These are phyloP conservation scores for Pachyrhizus erosus DNA, from an alignment of 306 rosid species.

Conservation along the genomic window DNA sequence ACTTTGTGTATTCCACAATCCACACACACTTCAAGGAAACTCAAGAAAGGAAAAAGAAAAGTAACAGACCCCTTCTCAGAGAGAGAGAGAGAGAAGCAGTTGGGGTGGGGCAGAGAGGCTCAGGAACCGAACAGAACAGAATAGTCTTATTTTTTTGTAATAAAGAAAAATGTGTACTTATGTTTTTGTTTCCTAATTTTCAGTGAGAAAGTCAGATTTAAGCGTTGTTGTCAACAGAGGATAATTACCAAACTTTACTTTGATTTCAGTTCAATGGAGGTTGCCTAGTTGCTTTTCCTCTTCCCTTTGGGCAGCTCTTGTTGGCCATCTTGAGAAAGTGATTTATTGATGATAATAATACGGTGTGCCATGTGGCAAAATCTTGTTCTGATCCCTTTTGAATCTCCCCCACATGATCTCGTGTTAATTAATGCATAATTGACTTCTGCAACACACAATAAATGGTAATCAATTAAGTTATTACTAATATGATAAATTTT, in stretches of 20 bases:
- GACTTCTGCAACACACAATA: constrained; percentile 40
- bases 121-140: constrained; percentile 26
- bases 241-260: constrained; percentile 56
- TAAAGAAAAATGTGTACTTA: neutral
- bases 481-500: neutral
- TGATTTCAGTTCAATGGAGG: constrained; percentile 50
- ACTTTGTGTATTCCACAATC: constrained; percentile 42
- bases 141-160: constrained; percentile 21
- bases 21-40: constrained; percentile 36
- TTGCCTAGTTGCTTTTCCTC: constrained; percentile 55
- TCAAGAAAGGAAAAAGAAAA: constrained; percentile 41
- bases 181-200: constrained; percentile 31
- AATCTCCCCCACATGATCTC: constrained; percentile 32
- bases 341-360: constrained; percentile 24
- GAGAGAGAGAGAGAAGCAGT: constrained; percentile 58
- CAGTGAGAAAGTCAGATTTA: constrained; percentile 47
- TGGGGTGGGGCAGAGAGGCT: constrained; percentile 52
- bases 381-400: constrained; percentile 45
- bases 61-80: constrained; percentile 53
- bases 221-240: constrained; percentile 50
- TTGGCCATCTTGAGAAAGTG: constrained; percentile 50
- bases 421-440: constrained; percentile 31
- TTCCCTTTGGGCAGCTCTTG: constrained; percentile 41
- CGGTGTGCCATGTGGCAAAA: constrained; percentile 44
- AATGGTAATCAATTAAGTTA: constrained; percentile 8